Evolutionary conservation across 2,329 filamentous ascomycete species (phyloP).

Genomic region (Aspergillus puulaauensis): DNA sequence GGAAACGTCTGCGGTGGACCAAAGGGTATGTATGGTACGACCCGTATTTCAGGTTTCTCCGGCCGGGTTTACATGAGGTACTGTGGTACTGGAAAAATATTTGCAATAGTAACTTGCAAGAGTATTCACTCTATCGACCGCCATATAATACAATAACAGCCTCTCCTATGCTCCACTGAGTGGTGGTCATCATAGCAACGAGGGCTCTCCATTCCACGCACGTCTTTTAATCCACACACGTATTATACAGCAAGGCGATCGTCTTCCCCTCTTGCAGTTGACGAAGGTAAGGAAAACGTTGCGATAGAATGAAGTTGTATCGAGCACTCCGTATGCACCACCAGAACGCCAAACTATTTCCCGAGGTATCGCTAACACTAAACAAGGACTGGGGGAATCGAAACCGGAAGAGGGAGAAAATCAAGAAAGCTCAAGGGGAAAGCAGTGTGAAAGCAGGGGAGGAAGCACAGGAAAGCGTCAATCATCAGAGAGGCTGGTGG

Average conservation of each 20-base stretch:
- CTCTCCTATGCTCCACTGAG: neutral
- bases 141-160: neutral
- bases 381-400: neutral
- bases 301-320: neutral
- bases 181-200: neutral
- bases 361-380: constrained; percentile 17
- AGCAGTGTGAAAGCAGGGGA: neutral
- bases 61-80: too few species aligned
- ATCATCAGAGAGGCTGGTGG: constrained; percentile 5
- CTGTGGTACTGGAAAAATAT: neutral
- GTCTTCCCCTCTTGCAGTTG: neutral
- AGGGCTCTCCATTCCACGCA: neutral
- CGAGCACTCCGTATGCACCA: constrained; percentile 1
- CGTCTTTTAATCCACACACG: neutral
- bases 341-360: constrained; percentile 8
- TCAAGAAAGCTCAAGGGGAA: neutral
- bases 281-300: neutral
- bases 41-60: too few species aligned
- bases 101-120: neutral
- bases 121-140: neutral
- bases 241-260: neutral
- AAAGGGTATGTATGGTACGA: too few species aligned
- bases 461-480: neutral
- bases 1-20: too few species aligned
- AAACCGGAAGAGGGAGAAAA: neutral